Conservation (phyloP, 2,329 filamentous ascomycete genomes). For the Diaporthe vexans region DNA sequence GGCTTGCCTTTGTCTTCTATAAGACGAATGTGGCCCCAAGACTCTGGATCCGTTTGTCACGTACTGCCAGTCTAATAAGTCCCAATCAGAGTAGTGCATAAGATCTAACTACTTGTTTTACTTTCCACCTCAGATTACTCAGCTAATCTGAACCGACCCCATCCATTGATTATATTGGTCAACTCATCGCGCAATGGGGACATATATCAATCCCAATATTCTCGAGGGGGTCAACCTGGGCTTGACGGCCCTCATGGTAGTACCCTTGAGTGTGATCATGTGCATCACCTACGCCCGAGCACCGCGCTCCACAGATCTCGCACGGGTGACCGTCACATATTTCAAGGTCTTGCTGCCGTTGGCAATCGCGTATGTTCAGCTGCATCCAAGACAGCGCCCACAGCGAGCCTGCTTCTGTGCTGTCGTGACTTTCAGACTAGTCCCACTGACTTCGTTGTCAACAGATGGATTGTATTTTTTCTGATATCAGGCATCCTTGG, state of each 20-base stretch:
- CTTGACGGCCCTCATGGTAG: conserved; percentile 10
- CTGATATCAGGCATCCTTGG: neutral
- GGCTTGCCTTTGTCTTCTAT: neutral
- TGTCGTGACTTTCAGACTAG: too few relatives aligned
- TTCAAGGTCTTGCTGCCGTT: conserved; percentile 15
- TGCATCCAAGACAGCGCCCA: neutral
- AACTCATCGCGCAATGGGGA: neutral
- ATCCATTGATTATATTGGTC: neutral
- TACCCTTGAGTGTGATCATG: neutral
- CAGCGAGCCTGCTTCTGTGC: too few relatives aligned
- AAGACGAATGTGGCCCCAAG: neutral
- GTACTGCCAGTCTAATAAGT: neutral
- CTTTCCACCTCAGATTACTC: neutral
- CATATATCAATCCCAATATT: neutral
- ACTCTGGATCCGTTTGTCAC: neutral
- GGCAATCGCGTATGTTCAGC: neutral
- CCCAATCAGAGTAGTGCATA: neutral
- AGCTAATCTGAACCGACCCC: neutral
- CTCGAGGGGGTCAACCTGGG: neutral
- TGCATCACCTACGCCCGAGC: conserved; percentile 7
- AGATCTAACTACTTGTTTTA: neutral
- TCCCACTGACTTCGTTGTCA: neutral
- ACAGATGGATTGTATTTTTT: neutral
- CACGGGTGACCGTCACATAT: neutral
- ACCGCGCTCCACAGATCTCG: neutral